Percentiles rank a stretch among this genome's conserved stretches.
Evolutionary conservation across 1,139 yeast genomes (phyloP).

Genomic region (Candida tetrigidarum): DNA sequence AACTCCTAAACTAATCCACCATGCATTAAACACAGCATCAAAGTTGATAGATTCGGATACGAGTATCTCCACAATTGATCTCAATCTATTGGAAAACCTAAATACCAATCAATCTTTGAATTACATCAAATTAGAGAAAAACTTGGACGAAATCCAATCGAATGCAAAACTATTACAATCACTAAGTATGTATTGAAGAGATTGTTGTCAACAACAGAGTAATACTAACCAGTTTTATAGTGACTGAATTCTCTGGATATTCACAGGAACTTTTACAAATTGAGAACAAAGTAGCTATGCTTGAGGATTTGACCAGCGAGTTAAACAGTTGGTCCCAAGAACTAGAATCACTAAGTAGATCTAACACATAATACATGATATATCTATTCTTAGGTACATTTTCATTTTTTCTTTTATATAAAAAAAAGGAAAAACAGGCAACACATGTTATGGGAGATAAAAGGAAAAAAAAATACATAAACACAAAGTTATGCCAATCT

Average conservation of each 20-base stretch:
- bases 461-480: not conserved
- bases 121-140: constrained; percentile 57
- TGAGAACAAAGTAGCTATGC: constrained; percentile 47
- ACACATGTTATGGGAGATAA: not conserved
- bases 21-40: constrained; percentile 34
- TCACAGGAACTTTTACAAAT: constrained; percentile 38
- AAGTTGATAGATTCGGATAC: constrained; percentile 56
- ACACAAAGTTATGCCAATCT: constrained; percentile 5
- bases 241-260: constrained; percentile 34
- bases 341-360: constrained; percentile 25
- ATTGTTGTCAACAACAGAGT: not conserved
- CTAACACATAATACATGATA: not conserved
- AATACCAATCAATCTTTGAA: constrained; percentile 62
- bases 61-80: constrained; percentile 53
- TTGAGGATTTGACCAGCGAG: constrained; percentile 55
- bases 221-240: constrained; percentile 19
- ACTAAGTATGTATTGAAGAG: constrained; percentile 33
- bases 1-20: constrained; percentile 32
- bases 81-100: constrained; percentile 55
- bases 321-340: constrained; percentile 65
- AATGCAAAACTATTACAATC: constrained; percentile 33
- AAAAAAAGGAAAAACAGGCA: not conserved
- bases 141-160: constrained; percentile 40
- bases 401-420: no score
- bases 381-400: not conserved